Conservation (phyloP, 345 rosid genomes). For the Heritiera fomes region DNA sequence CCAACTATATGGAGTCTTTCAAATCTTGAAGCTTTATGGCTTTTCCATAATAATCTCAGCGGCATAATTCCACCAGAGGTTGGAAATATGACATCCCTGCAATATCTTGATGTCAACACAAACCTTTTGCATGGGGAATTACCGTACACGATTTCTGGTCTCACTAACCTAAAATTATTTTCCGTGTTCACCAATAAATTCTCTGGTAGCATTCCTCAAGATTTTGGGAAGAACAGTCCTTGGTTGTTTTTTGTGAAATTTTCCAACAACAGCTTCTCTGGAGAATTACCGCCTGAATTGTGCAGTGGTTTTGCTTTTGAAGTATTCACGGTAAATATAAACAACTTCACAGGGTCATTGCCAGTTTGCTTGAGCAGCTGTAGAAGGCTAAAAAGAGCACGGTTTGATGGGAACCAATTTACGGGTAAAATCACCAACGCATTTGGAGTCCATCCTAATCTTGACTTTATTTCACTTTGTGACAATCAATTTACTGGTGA, state of each 20-base stretch:
- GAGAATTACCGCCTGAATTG: constrained; percentile 55
- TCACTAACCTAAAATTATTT: constrained; percentile 29
- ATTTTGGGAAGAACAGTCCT: constrained; percentile 57
- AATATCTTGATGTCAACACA: constrained; percentile 41
- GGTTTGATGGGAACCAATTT: constrained; percentile 53
- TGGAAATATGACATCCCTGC: constrained; percentile 45
- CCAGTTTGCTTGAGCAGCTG: constrained; percentile 58
- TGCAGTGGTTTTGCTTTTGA: constrained; percentile 47
- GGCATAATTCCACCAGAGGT: constrained; percentile 56
- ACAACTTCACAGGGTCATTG: constrained; percentile 54
- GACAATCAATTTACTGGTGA: constrained; percentile 50
- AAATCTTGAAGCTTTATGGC: constrained; percentile 39
- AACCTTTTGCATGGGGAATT: constrained; percentile 53
- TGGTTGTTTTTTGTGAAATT: constrained; percentile 38
- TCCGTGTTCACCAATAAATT: constrained; percentile 50
- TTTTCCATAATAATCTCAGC: constrained; percentile 46
- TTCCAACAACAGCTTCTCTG: constrained; percentile 57
- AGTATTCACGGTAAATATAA: constrained; percentile 37
- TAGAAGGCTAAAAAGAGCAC: constrained; percentile 32
- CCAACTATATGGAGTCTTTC: constrained; percentile 43
- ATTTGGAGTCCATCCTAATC: constrained; percentile 51
- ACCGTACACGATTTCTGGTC: constrained; percentile 49
- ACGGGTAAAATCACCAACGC: constrained; percentile 53
- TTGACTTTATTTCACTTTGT: constrained; percentile 41
- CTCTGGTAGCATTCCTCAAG: constrained; percentile 45